These are phyloP conservation scores for Entonaema liquescens DNA, from an alignment of 495 filamentous ascomycete genomes.

Conservation along the genomic window DNA sequence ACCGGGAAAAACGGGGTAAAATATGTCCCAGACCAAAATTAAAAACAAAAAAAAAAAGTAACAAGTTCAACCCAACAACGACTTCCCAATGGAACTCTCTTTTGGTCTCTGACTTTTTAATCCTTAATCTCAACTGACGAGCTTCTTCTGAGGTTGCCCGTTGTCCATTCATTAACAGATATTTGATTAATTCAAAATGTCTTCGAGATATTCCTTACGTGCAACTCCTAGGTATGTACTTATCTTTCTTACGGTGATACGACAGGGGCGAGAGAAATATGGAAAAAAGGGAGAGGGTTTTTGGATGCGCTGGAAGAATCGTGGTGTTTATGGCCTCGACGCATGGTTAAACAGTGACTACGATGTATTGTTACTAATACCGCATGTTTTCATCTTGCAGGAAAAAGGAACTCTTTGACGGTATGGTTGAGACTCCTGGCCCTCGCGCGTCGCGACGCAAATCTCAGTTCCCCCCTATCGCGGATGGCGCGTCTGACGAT, in stretches of 20 bases:
- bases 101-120: constrained; percentile 4
- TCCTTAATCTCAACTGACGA: constrained; percentile 29
- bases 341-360: background rate
- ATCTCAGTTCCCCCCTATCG: constrained; percentile 47
- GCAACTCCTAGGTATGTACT: constrained; percentile 46
- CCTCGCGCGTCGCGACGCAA: constrained; percentile 53
- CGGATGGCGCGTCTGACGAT: constrained; percentile 52
- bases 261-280: background rate
- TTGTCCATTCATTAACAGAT: constrained; percentile 34
- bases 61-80: constrained; percentile 12
- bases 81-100: constrained; percentile 5
- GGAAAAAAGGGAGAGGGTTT: background rate
- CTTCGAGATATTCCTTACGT: constrained; percentile 44
- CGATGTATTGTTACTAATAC: constrained; percentile 10
- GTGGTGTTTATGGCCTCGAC: background rate
- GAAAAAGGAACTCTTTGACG: constrained; percentile 62
- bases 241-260: background rate
- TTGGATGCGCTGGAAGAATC: background rate
- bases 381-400: constrained; percentile 31
- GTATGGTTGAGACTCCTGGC: constrained; percentile 59
- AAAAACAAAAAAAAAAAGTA: constrained; percentile 29
- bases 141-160: constrained; percentile 34
- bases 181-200: constrained; percentile 32
- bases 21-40: constrained; percentile 11
- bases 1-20: constrained; percentile 25